Conservation (phyloP, 257 asterid genomes). For the Eustoma russellianum region DNA sequence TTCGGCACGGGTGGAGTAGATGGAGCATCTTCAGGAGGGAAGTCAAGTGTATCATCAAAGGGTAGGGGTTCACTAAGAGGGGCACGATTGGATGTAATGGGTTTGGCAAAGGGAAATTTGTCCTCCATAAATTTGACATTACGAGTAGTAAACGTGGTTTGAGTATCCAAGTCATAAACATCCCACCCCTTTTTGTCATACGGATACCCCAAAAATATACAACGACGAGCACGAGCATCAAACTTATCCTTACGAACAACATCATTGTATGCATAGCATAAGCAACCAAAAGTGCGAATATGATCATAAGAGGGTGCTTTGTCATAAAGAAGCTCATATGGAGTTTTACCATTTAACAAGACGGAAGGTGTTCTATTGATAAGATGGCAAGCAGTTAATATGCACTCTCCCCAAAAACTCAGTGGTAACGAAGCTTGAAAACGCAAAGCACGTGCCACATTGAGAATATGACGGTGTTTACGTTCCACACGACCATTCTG, state of each 20-base stretch:
- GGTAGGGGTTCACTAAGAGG: too few species aligned
- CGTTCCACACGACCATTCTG: background rate
- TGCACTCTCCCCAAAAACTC: background rate
- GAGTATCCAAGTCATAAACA: background rate
- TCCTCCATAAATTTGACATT: background rate
- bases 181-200: background rate
- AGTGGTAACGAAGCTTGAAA: too few species aligned
- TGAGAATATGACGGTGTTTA: background rate
- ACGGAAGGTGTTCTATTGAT: background rate
- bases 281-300: background rate
- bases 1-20: too few species aligned
- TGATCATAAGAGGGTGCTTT: background rate
- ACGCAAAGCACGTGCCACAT: background rate
- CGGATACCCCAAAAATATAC: background rate
- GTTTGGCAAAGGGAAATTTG: background rate
- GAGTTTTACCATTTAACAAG: background rate
- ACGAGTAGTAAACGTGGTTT: too few species aligned
- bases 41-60: background rate
- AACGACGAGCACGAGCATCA: background rate
- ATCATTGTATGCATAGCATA: background rate
- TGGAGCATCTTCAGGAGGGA: too few species aligned
- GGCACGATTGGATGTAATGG: too few species aligned
- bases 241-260: too few species aligned
- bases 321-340: background rate
- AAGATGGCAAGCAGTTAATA: too few species aligned